Evolutionary conservation across 2,329 filamentous ascomycete genomes (phyloP), one percentile per base, ranked within the genome.

Genomic region (Verticillium nonalfalfae): DNA sequence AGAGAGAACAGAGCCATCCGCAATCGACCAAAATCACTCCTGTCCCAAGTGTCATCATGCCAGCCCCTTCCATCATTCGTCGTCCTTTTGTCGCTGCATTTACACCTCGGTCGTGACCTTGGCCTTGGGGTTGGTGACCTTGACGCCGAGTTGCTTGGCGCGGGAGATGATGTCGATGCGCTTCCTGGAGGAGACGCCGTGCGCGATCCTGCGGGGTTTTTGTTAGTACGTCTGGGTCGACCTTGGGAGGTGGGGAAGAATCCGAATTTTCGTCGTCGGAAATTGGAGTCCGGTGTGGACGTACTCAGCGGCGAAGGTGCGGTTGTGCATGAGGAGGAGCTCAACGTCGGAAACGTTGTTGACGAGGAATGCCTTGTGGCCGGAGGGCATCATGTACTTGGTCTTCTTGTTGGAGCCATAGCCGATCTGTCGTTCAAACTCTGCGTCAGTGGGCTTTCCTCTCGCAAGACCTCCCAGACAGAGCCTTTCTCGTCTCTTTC

Each of bases 381-480:
- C 95, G 74, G 93, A 97, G 78, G 95, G 95, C 86, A 93, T 96
- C 89, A 98, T 89, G 87, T 96, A 94, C 77, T 91, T 89, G 78
- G 95, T 99, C 89, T 98, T 98, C 88, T 92, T 96, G 91, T 98
- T 98, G 83, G 91, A 95, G 73, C 95, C 93, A 80, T 93, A 99
- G 76, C 95, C 95, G 79, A 99, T 99, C 95, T 97, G 77, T 62
- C 66, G 15, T 59, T 31, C 56, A 15, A 56, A 56, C 15, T 33
- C 33, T 56, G 54, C 33, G 13, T 56, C 14, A 56, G 54, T 56
- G 54, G 15, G 26, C 34, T 26, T 35, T 36, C 31, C 54, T 31
- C 13, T 56, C 18, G 7, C 34, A 21, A 15, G 26, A 26, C 9
- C 31, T 38, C 38, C 34, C 31, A 4, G 7, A 50, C 21, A 40